Evolutionary conservation across 768 basidiomycete genomes (phyloP).

Genomic region (Tricholoma bakamatsutake): DNA sequence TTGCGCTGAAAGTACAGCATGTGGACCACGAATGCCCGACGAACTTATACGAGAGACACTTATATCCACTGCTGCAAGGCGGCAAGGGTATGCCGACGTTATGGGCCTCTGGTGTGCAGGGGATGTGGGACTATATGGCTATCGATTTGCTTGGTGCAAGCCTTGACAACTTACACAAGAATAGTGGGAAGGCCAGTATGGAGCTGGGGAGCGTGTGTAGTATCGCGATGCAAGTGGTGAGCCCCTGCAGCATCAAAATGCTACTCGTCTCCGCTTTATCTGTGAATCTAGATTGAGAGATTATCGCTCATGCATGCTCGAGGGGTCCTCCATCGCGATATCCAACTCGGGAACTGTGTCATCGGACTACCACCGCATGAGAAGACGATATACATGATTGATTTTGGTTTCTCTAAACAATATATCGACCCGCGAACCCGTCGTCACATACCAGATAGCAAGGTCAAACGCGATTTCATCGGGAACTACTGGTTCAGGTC

Average conservation of each 20-base stretch:
- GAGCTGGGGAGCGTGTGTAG: conserved; percentile 69
- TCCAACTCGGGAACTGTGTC: conserved; percentile 74
- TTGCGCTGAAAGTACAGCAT: conserved; percentile 71
- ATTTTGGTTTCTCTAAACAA: conserved; percentile 78
- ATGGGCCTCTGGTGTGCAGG: conserved; percentile 55
- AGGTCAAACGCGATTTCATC: conserved; percentile 64
- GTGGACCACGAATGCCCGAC: conserved; percentile 71
- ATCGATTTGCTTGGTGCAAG: conserved; percentile 71
- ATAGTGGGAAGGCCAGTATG: conserved; percentile 42
- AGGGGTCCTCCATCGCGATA: conserved; percentile 71
- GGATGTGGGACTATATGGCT: conserved; percentile 65
- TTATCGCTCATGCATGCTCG: conserved; percentile 73
- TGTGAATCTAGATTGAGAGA: conserved; percentile 49
- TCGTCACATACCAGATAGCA: conserved; percentile 69
- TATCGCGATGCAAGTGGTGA: conserved; percentile 73
- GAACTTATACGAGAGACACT: conserved; percentile 60
- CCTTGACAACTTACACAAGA: conserved; percentile 55
- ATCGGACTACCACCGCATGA: conserved; percentile 57
- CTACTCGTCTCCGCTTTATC: conserved; percentile 7
- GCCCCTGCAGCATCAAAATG: conserved; percentile 14
- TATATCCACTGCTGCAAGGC: conserved; percentile 69
- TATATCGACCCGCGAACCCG: conserved; percentile 63
- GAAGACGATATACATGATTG: conserved; percentile 71
- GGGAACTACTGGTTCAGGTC: conserved; percentile 83
- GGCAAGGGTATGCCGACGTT: conserved; percentile 69